Evolutionary conservation across 768 basidiomycete species (phyloP).

Genomic region (Mrakia blollopis): DNA sequence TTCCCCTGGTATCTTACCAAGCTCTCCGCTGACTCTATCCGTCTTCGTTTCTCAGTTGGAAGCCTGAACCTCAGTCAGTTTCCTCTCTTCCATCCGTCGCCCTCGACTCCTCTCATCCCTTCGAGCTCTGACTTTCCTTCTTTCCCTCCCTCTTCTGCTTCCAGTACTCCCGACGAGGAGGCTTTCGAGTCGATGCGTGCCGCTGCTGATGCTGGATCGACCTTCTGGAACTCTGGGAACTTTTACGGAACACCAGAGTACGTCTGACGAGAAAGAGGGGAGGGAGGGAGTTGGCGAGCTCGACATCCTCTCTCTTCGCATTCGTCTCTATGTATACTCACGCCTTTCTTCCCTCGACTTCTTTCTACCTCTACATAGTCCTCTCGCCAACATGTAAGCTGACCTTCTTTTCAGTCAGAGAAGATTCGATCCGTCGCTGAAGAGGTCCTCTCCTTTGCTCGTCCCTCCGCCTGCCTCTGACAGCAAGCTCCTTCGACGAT

Average conservation of each 20-base stretch:
- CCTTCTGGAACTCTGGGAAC: constrained; percentile 48
- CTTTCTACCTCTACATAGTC: not conserved
- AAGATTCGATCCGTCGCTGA: not conserved
- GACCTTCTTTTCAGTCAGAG: not conserved
- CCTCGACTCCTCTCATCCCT: too few species aligned
- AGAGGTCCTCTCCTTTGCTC: not conserved
- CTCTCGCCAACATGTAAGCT: constrained; percentile 48
- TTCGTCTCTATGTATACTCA: constrained; percentile 10
- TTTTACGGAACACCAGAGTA: constrained; percentile 54
- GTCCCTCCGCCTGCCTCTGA: not conserved
- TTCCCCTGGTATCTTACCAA: not conserved
- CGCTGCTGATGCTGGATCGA: constrained; percentile 42
- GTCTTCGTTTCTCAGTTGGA: constrained; percentile 46
- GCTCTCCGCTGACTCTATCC: constrained; percentile 21
- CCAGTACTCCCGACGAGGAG: constrained; percentile 52
- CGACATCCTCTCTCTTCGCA: not conserved
- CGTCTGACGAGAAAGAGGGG: not conserved
- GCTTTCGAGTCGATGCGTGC: constrained; percentile 60
- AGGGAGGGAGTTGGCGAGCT: not conserved
- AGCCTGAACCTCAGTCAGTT: constrained; percentile 40
- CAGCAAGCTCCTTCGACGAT: constrained; percentile 49
- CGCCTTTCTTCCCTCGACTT: not conserved
- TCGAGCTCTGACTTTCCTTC: not conserved
- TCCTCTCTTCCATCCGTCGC: not conserved
- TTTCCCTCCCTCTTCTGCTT: not conserved